phyloP scores from a whole-genome alignment of 1,284 basidiomycete genomes.

The Puccinia hordei region DNA sequence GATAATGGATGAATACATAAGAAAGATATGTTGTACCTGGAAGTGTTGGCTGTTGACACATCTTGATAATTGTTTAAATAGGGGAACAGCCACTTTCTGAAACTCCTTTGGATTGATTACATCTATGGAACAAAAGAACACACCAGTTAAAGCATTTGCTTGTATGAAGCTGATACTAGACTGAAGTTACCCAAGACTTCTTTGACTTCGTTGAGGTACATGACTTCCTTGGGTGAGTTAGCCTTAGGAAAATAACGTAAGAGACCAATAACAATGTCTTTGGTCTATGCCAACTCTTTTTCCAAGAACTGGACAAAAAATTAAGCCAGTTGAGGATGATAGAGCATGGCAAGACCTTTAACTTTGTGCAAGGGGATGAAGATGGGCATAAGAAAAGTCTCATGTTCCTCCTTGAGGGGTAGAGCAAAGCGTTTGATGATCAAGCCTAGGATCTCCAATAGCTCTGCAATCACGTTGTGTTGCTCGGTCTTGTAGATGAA shows the following conservation, averaged over 20 bases:
- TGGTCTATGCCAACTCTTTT: constrained; percentile 88
- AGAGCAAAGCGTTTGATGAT: constrained; percentile 99
- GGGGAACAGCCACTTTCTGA: constrained; percentile 88
- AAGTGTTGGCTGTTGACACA: constrained; percentile 99
- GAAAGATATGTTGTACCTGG: constrained; percentile 65
- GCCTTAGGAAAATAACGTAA: constrained; percentile 99
- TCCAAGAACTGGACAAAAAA: constrained; percentile 99
- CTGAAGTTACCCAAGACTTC: constrained; percentile 71
- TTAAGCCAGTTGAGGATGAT: constrained; percentile 97
- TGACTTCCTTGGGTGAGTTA: constrained; percentile 99
- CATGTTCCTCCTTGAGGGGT: constrained; percentile 98
- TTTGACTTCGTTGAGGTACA: constrained; percentile 99
- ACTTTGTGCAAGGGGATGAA: constrained; percentile 97
- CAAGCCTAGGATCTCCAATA: constrained; percentile 96
- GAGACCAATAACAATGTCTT: constrained; percentile 92
- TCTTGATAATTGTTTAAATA: constrained; percentile 91
- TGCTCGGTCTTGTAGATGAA: constrained; percentile 98
- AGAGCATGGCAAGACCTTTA: constrained; percentile 90
- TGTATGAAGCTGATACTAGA: neutral
- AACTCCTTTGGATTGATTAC: constrained; percentile 97
- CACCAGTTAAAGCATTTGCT: neutral
- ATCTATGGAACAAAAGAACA: constrained; percentile 64
- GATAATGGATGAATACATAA: neutral
- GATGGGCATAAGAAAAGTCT: constrained; percentile 93
- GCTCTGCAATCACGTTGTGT: constrained; percentile 98